These are phyloP conservation scores for Phaeophleospora eucalypticola DNA, from an alignment of 2,329 filamentous ascomycete species.

Conservation along the genomic window DNA sequence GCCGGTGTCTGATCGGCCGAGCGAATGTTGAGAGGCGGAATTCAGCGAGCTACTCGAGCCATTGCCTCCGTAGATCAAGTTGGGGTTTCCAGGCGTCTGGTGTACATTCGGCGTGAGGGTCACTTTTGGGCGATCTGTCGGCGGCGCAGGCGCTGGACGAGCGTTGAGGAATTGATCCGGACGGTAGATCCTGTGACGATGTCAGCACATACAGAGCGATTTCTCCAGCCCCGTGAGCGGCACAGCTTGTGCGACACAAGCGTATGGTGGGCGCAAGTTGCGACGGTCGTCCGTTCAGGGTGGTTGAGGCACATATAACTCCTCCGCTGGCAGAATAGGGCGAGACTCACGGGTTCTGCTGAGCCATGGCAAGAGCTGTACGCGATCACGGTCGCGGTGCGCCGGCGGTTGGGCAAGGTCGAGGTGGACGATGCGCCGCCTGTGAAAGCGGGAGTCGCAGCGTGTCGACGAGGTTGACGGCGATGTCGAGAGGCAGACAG, in stretches of 20 bases:
- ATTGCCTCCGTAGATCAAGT: slow-evolving; percentile 16
- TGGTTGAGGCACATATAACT: neutral
- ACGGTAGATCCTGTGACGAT: slow-evolving; percentile 52
- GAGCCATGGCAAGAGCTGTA: neutral
- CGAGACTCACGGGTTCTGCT: slow-evolving; percentile 3
- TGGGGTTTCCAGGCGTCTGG: slow-evolving; percentile 73
- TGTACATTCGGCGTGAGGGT: slow-evolving; percentile 69
- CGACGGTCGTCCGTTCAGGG: neutral
- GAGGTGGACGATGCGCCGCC: neutral
- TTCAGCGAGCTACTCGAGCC: slow-evolving; percentile 34
- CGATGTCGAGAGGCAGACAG: neutral
- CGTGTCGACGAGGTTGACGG: neutral
- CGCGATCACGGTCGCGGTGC: neutral
- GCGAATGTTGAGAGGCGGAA: slow-evolving; percentile 37
- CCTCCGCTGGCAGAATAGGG: neutral
- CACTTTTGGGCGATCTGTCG: slow-evolving; percentile 71
- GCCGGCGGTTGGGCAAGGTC: neutral
- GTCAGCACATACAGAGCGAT: slow-evolving; percentile 10
- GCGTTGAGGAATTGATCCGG: slow-evolving; percentile 87
- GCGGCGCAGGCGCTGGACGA: slow-evolving; percentile 86
- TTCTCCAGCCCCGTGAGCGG: neutral
- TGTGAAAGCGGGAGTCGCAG: neutral
- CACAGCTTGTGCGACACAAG: neutral
- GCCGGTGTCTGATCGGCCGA: slow-evolving; percentile 39
- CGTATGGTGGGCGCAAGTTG: neutral